These are phyloP conservation scores for Dothiorella sarmentorum DNA, from an alignment of 2,329 filamentous ascomycete genomes.

Conservation along the genomic window DNA sequence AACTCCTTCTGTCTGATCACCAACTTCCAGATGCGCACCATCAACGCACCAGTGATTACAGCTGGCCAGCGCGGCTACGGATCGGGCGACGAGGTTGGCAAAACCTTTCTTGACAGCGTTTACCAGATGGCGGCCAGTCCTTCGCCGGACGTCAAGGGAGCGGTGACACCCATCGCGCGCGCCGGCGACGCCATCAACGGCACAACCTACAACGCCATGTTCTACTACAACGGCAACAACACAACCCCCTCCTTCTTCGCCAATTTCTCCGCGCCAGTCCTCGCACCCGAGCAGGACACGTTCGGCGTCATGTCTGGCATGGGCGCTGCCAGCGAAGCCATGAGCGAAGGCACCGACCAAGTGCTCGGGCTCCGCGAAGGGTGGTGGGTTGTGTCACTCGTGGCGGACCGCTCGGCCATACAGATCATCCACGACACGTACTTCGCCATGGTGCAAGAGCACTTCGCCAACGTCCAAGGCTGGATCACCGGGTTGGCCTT, in stretches of 20 bases:
- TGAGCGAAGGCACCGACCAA: not conserved
- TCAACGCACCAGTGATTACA: constrained; percentile 15
- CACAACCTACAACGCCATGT: constrained; percentile 22
- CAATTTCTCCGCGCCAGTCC: not conserved
- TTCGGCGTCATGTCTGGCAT: not conserved
- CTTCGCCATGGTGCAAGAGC: not conserved
- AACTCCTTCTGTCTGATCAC: constrained; percentile 34
- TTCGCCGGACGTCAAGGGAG: constrained; percentile 18
- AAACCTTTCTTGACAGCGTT: constrained; percentile 19
- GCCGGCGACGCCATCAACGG: constrained; percentile 21
- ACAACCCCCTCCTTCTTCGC: not conserved
- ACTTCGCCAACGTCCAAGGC: not conserved
- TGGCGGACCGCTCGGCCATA: not conserved
- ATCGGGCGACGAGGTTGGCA: constrained; percentile 1
- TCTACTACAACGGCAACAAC: constrained; percentile 24
- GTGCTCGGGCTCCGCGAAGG: not conserved
- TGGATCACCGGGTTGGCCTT: not conserved
- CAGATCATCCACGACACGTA: constrained; percentile 15
- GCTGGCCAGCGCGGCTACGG: constrained; percentile 23
- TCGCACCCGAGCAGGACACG: not conserved
- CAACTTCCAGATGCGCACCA: constrained; percentile 23
- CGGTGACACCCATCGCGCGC: constrained; percentile 23
- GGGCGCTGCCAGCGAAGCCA: not conserved
- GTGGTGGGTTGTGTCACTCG: not conserved
- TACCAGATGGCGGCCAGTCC: constrained; percentile 16